phyloP scores from a whole-genome alignment of 2,329 filamentous ascomycete genomes.

The Sordariomycetes sp. region DNA sequence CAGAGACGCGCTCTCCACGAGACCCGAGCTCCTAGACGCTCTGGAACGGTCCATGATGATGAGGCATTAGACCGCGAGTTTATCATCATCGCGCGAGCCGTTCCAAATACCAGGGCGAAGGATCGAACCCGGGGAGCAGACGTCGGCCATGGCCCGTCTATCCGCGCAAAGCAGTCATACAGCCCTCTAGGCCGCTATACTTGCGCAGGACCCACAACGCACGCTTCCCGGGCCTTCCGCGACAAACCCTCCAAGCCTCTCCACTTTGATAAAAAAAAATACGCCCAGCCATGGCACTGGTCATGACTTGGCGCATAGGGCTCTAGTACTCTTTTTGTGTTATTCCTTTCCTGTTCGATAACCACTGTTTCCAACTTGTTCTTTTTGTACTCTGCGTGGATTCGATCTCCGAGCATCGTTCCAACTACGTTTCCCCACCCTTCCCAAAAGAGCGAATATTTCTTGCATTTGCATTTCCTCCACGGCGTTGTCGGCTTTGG shows the following conservation, averaged over 20 bases:
- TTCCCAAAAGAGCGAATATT: slow-evolving; percentile 2
- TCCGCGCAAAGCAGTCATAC: not conserved
- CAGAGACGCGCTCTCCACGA: slow-evolving; percentile 57
- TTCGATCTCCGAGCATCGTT: not conserved
- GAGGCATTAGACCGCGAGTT: slow-evolving; percentile 11
- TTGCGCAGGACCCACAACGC: not conserved
- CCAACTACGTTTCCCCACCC: not conserved
- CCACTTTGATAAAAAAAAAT: not conserved
- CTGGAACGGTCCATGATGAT: slow-evolving; percentile 68
- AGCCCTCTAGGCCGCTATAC: not conserved
- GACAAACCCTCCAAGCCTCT: not conserved
- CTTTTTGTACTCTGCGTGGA: not conserved
- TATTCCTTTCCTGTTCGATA: not conserved
- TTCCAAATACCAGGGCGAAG: no score
- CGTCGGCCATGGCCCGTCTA: no score
- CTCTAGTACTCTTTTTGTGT: not conserved
- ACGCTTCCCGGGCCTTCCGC: not conserved
- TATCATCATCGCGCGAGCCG: no score
- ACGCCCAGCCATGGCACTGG: not conserved
- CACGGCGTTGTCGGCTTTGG: slow-evolving; percentile 3
- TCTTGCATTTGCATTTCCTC: slow-evolving; percentile 1
- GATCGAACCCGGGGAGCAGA: no score
- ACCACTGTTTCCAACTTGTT: not conserved
- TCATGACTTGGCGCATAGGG: not conserved
- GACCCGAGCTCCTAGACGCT: slow-evolving; percentile 82